Evolutionary conservation across 1,284 basidiomycete species (phyloP), one percentile per base, ranked within the genome.

Genomic region (Moesziomyces antarcticus): DNA sequence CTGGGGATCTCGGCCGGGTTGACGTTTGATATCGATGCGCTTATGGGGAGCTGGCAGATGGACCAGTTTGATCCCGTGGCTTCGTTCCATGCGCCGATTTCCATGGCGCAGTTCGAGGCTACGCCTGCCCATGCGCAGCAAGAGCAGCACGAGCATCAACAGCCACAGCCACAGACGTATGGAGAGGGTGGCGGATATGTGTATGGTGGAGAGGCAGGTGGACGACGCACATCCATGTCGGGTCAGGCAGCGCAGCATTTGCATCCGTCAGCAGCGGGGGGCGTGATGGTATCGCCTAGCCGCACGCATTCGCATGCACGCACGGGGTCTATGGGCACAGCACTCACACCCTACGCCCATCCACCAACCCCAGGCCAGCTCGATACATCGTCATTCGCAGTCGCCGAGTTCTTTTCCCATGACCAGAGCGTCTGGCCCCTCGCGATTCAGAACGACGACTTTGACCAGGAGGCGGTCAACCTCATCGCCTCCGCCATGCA

Each of bases 361-460:
- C 37, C 51, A 9, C 56, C 62, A 1, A 73, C 64, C 11, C 71
- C 65, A 9, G 71, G 71, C 1, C 56, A 61, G 49, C 40, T 73
- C 45, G 71, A 73, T n/a, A 70, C 66, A 3, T 53, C 48, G 41
- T 65, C 61, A 11, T 53, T 69, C 8, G 68, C 73, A 0, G 58
- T 72, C 35, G 73, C 73, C 48, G 73, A 75, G 20, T 75, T 75
- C 55, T 75, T 75, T 40, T 61, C 60, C 25, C 67, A 63, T 54
- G 73, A 71, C 41, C 63, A 75, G 37, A 67, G 59, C 50, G 64
- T 74, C 25, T 74, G 72, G 72, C 72, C 72, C 2, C 48, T 74
- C 2, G 42, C 45, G 16, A 67, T 75, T 11, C 72, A 75, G 56
- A 71, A 70, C 48, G 72, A 75, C 42, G 68, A 63, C 20, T 41